Conservation (phyloP, 257 asterid species). For the Linderniella brevidens region DNA sequence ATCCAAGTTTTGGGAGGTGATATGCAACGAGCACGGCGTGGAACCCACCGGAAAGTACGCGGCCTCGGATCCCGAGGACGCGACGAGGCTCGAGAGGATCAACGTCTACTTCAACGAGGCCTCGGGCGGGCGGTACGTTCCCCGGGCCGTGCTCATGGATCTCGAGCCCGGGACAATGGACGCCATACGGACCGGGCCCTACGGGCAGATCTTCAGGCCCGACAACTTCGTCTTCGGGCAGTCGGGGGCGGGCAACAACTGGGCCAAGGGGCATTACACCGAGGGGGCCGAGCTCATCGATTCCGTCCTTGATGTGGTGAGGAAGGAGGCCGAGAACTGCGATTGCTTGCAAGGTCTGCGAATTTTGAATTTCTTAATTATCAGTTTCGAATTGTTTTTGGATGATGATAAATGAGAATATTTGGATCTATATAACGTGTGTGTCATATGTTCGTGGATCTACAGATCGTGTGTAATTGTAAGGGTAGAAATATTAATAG, state of each 20-base stretch:
- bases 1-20: conserved; percentile 89
- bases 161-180: conserved; percentile 95
- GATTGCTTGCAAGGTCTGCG: conserved; percentile 79
- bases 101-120: conserved; percentile 82
- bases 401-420: no score
- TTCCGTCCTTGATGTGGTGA: conserved; percentile 72
- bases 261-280: conserved; percentile 88
- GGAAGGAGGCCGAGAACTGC: conserved; percentile 82
- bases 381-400: background rate
- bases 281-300: conserved; percentile 91
- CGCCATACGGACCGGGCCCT: conserved; percentile 75
- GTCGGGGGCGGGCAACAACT: conserved; percentile 82
- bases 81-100: conserved; percentile 56
- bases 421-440: no score
- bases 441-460: no score
- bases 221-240: conserved; percentile 84
- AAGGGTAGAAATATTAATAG: no score
- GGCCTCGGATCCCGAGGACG: conserved; percentile 24
- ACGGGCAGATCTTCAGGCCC: conserved; percentile 76
- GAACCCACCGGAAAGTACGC: conserved; percentile 54
- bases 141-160: conserved; percentile 90
- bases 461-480: no score
- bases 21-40: conserved; percentile 76
- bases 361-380: background rate
- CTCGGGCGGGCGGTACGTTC: conserved; percentile 75